phyloP scores from a whole-genome alignment of 2,329 filamentous ascomycete species.

The Colletotrichum sp. region DNA sequence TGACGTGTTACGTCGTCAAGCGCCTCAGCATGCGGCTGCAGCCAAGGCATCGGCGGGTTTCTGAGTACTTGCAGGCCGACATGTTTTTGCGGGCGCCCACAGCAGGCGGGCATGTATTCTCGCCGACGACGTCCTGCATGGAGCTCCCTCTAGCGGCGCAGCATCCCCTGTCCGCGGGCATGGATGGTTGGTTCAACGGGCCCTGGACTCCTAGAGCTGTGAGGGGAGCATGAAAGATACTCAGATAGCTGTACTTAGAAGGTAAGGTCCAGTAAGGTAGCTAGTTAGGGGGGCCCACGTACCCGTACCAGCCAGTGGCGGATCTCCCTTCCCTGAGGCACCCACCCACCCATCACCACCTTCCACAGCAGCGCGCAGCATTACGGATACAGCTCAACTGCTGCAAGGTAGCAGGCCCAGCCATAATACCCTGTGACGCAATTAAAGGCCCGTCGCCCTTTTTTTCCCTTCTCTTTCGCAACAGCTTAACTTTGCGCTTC shows the following conservation, averaged over 20 bases:
- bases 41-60: not conserved
- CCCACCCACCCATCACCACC: not conserved
- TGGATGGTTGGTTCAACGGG: not conserved
- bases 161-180: not conserved
- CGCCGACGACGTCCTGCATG: not conserved
- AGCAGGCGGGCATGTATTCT: not conserved
- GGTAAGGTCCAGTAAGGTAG: not conserved
- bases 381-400: not conserved
- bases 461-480: not conserved
- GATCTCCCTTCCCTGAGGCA: not conserved
- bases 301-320: conserved; percentile 4
- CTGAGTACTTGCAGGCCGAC: not conserved
- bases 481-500: not conserved
- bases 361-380: not conserved
- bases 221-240: not conserved
- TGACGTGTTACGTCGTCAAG: conserved; percentile 1
- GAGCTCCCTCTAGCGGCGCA: not conserved
- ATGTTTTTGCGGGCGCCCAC: not conserved
- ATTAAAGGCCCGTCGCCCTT: conserved; percentile 14
- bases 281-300: not conserved
- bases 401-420: not conserved
- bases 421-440: conserved; percentile 13
- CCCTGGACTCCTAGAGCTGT: not conserved
- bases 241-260: not conserved
- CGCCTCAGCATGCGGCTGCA: not conserved